Evolutionary conservation across 1,139 yeast species (phyloP), one percentile per base, ranked within the genome.

Genomic region (Blastobotrys capitulatus): DNA sequence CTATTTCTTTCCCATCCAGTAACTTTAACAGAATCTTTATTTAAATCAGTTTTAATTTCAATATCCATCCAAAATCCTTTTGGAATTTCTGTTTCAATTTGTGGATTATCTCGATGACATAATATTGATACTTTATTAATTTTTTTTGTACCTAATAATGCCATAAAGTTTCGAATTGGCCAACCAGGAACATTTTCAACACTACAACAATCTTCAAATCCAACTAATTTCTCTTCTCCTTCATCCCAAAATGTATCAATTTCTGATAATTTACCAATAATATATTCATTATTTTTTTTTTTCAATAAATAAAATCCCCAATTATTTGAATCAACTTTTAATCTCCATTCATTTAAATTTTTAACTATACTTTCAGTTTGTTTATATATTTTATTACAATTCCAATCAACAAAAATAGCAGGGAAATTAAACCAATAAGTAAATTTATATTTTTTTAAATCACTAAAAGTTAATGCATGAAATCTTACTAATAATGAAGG

Each of bases 341-440:
- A 32, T 16, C 59, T 47, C 63, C 64, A 63, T 7, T 19, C 32
- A 16, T 50, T 50, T n/a, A 58, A 46, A 7, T 57, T 56, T 4
- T 34, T 22, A 18, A 45, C 54, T 18, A 44, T 3, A 12, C 13
- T 31, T 5, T 61, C 53, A 13, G 41, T 20, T 2, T 38, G 45
- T 6, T 35, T n/a, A 2, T 42, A 18, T 27, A 34, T 37, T 31
- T 20, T 39, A 19, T 32, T 35, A 18, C 36, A 41, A 13, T 6
- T 7, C 57, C 59, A 50, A 31, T 53, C 48, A 34, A 58, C 6
- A 40, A 49, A 70, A 19, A 87, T 67, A 0, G 78, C 71, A 0
- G 97, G 97, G 57, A 80, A 81, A 6, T 90, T 86, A 57, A 86
- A 77, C 98, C 98, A 92, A 66, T 90, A 90, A 60, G 79, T 85